phyloP scores from a whole-genome alignment of 139 green algal species.

The Klebsormidium nitens region DNA sequence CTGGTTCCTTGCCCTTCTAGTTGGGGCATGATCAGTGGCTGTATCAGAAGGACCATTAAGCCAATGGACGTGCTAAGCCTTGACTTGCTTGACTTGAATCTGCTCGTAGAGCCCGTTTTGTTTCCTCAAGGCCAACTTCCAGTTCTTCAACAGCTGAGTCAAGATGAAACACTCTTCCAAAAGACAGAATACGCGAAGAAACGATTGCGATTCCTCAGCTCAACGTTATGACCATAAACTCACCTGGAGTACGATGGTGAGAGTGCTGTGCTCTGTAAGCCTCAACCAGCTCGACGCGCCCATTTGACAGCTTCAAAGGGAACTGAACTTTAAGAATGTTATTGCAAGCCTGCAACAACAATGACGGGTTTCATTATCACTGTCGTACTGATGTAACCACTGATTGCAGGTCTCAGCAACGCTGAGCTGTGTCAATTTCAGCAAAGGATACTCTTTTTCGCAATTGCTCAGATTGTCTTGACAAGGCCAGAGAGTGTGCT shows the following conservation, averaged over 20 bases:
- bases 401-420: constrained; percentile 1
- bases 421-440: background rate
- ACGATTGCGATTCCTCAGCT: no score
- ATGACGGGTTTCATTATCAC: background rate
- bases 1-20: background rate
- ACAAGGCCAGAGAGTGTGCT: background rate
- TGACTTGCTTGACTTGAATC: no score
- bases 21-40: background rate
- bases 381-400: background rate
- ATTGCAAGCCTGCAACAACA: constrained; percentile 29
- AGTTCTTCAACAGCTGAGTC: no score
- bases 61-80: no score
- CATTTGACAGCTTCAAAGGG: constrained; percentile 30
- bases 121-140: no score
- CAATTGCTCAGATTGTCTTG: background rate
- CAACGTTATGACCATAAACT: constrained; percentile 12
- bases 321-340: constrained; percentile 38
- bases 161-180: no score
- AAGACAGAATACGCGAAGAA: no score
- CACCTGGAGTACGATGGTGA: constrained; percentile 17
- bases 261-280: constrained; percentile 36
- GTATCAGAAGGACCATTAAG: background rate
- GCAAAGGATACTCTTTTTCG: background rate
- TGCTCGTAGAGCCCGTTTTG: no score
- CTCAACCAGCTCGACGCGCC: constrained; percentile 33